These are phyloP conservation scores for Agarophyton chilense DNA, from an alignment of 23 red algal species.

Conservation along the genomic window DNA sequence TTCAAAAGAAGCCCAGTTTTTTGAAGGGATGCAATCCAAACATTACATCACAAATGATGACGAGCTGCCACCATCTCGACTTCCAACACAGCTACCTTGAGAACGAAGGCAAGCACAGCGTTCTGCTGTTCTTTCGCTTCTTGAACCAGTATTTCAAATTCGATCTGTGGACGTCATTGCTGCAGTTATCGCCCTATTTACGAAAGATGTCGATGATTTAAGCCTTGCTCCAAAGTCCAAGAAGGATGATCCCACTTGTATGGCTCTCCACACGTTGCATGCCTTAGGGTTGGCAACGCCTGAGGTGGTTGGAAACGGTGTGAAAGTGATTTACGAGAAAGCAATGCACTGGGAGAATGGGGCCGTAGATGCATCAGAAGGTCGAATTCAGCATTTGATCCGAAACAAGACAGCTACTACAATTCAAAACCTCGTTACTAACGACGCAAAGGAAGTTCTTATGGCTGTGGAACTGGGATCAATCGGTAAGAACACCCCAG, in stretches of 20 bases:
- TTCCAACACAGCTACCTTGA: constrained; percentile 60
- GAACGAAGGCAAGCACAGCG: constrained; percentile 68
- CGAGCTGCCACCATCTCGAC: constrained; percentile 8
- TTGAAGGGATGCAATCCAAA: background rate
- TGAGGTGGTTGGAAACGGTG: constrained; percentile 49
- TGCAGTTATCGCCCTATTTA: constrained; percentile 50
- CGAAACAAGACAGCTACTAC: background rate
- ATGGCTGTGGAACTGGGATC: constrained; percentile 2
- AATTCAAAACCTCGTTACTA: constrained; percentile 18
- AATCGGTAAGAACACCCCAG: constrained; percentile 29
- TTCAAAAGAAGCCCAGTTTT: constrained; percentile 19
- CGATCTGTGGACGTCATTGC: constrained; percentile 60
- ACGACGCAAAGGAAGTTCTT: background rate
- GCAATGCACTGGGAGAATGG: constrained; percentile 37
- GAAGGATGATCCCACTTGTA: constrained; percentile 1
- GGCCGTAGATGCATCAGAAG: constrained; percentile 36
- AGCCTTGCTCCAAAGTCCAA: constrained; percentile 1
- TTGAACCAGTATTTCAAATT: constrained; percentile 65
- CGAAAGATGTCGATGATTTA: constrained; percentile 22
- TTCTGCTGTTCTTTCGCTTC: constrained; percentile 40
- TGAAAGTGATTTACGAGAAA: constrained; percentile 47
- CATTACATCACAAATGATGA: background rate
- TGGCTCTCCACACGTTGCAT: constrained; percentile 63
- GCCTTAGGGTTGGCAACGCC: constrained; percentile 56
- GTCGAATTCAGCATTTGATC: constrained; percentile 8